Conservation (phyloP, 2,329 filamentous ascomycete genomes). For the Pochonia chlamydosporia region DNA sequence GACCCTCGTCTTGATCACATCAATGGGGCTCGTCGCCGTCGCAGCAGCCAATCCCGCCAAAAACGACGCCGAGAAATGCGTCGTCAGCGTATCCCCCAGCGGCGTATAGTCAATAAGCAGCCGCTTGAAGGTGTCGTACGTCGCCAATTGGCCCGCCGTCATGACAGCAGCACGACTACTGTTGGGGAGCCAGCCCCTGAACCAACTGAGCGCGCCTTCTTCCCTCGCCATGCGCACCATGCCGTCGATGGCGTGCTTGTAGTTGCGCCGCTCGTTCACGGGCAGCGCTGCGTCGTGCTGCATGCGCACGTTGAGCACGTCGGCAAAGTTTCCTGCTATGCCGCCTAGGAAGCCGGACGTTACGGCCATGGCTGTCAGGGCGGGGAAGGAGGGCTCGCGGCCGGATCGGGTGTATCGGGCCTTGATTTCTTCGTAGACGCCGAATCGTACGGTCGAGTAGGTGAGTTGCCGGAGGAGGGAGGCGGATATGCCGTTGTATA, state of each 20-base stretch:
- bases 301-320: constrained; percentile 98
- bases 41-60: constrained; percentile 78
- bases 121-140: constrained; percentile 77
- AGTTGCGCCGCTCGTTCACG: constrained; percentile 69
- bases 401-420: constrained; percentile 47
- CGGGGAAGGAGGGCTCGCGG: constrained; percentile 58
- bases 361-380: constrained; percentile 78
- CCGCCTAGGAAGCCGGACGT: constrained; percentile 84
- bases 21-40: constrained; percentile 77
- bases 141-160: constrained; percentile 79
- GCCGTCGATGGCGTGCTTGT: constrained; percentile 83
- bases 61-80: constrained; percentile 73
- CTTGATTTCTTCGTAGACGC: constrained; percentile 93
- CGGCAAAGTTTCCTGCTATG: constrained; percentile 86
- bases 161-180: constrained; percentile 76
- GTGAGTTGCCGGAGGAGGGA: constrained; percentile 90
- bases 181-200: constrained; percentile 83
- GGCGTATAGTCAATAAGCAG: constrained; percentile 60
- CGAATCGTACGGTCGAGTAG: constrained; percentile 94
- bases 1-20: constrained; percentile 83
- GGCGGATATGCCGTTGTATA: constrained; percentile 90
- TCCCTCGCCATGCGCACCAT: constrained; percentile 79
- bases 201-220: constrained; percentile 71
- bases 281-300: constrained; percentile 85
- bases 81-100: constrained; percentile 63